Base-by-base conservation (phyloP, 2,329 filamentous ascomycete genomes). In the Tolypocladium pustulatum region DNA sequence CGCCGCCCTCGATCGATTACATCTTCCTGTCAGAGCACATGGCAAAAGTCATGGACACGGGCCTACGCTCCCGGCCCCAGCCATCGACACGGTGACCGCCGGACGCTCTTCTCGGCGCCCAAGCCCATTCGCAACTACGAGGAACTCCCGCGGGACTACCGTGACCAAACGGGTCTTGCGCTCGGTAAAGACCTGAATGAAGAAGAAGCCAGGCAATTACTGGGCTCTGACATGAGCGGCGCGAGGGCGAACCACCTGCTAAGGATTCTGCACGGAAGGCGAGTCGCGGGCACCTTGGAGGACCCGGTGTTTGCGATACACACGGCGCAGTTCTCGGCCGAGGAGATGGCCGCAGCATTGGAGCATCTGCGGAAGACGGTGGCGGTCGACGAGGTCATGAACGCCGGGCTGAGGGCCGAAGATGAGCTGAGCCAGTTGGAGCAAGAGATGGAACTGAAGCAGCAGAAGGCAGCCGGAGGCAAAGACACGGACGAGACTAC, bases 231-330 rank as follows among this genome's bases (percentile, higher is more conserved):
- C 15, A 72, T 85, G 53, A 70, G 73, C 60, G 67, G 74, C 0
- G 62, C 65, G 4, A 65, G 68, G 6, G 84, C 78, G 25, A 86
- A 86, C 66, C 72, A 71, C 52, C 69, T 87, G 51, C 70, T 87
- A 55, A 74, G 75, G 57, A 81, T 87, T 55, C 70, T 87, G 15
- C 85, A 88, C 66, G 85, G 84, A 10, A 78, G 83, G 40, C 76
- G 85, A 46, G 82, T 88, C 27, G 83, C 84, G 9, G 85, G 85
- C 38, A 86, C 84, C 3, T 73, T 87, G 49, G 78, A 83, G 13
- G 84, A 87, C 65, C 84, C 84, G 2, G 73, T 71, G 5, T 75
- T 81, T 54, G 71, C 71, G 40, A 62, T 71, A 32, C 78, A 83
- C 62, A 84, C 81, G 34, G 70, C 70, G 2, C 65, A 68, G 12